Evolutionary conservation across 306 rosid species (phyloP).

Genomic region (Cucumis sativus): DNA sequence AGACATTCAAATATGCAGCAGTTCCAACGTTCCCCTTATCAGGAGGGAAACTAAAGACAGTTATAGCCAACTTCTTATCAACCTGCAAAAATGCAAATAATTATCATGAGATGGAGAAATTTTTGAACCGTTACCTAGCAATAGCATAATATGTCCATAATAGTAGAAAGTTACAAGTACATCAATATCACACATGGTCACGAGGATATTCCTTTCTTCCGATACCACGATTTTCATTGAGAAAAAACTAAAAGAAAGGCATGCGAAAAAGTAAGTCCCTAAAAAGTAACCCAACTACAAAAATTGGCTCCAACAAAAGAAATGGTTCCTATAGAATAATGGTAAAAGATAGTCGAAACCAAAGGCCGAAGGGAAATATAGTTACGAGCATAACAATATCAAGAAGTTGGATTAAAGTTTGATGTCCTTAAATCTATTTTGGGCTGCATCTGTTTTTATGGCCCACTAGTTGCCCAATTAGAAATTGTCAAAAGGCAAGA

Average conservation of each 20-base stretch:
- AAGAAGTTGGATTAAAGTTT: not conserved
- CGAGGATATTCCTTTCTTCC: not conserved
- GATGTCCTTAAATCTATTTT: not conserved
- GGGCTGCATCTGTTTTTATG: no score
- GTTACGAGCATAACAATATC: not conserved
- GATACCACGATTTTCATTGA: no score
- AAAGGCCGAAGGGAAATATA: not conserved
- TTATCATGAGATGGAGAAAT: not conserved
- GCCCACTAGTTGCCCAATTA: no score
- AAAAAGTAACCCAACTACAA: no score
- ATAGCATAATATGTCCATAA: not conserved
- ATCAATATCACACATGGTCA: not conserved
- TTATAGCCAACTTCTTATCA: constrained; percentile 78
- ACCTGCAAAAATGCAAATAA: constrained; percentile 33
- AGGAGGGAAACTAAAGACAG: constrained; percentile 98
- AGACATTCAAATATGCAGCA: constrained; percentile 93
- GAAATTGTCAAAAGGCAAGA: no score
- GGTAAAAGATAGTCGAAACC: no score
- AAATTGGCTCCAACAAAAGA: no score
- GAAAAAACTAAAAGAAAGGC: no score
- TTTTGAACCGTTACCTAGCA: not conserved
- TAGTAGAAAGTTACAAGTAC: not conserved
- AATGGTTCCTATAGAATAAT: no score
- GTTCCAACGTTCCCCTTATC: constrained; percentile 99
- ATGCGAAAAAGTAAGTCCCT: no score